A percentile compares a stretch with the other conserved stretches of the same genome.
Conservation (phyloP, 208 protist genomes). For the Wallacemonas sp. region DNA sequence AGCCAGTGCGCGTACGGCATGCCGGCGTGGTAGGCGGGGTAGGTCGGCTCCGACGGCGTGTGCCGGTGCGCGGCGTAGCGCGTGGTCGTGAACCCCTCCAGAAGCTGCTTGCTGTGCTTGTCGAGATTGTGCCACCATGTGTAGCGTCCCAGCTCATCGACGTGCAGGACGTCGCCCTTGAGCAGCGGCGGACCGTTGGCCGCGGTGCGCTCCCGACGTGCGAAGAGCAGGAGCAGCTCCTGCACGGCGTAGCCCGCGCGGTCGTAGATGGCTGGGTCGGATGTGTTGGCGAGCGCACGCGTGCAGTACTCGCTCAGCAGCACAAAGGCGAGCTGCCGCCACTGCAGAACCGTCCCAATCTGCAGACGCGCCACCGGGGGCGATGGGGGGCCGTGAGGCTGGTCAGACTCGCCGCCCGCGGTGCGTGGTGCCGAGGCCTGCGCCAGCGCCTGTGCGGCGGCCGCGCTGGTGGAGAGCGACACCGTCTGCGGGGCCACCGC, state of each 20-base stretch:
- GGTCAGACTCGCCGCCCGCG: too few relatives aligned
- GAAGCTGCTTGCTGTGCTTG: constrained; percentile 46
- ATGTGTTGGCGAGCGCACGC: constrained; percentile 72
- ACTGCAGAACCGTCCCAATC: constrained; percentile 55
- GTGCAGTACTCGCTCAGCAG: constrained; percentile 75
- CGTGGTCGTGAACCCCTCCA: constrained; percentile 81
- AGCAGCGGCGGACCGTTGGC: constrained; percentile 42
- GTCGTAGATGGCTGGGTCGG: constrained; percentile 81
- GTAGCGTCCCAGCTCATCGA: constrained; percentile 78
- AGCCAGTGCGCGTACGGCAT: constrained; percentile 70
- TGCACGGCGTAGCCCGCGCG: constrained; percentile 85
- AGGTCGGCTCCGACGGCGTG: constrained; percentile 42
- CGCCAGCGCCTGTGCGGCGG: background rate
- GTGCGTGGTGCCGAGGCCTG: background rate
- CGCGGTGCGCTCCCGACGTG: constrained; percentile 47
- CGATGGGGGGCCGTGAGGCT: too few relatives aligned
- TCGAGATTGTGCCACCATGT: constrained; percentile 77
- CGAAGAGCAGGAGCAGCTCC: constrained; percentile 75
- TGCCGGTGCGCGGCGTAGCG: constrained; percentile 56
- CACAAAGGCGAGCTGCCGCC: constrained; percentile 60
- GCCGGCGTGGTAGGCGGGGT: constrained; percentile 56
- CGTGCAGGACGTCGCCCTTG: constrained; percentile 44
- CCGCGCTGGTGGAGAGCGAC: background rate
- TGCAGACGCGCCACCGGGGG: constrained; percentile 24
- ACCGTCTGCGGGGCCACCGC: constrained; percentile 37